Evolutionary conservation across 2,329 filamentous ascomycete genomes (phyloP).

Genomic region (Talaromyces verruculosus): DNA sequence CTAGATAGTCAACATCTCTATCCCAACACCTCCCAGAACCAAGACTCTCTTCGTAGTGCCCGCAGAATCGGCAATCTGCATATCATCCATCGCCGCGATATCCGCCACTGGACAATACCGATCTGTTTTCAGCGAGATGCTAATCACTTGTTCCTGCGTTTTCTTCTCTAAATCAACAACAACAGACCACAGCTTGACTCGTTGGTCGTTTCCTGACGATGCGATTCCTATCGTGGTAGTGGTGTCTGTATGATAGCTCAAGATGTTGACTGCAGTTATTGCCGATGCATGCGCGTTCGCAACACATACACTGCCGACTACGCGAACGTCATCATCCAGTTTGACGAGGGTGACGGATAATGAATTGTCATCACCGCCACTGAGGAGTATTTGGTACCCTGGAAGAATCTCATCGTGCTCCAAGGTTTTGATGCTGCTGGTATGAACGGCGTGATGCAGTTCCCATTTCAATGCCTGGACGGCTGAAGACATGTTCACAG

Average conservation of each 20-base stretch:
- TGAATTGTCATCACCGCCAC: slow-evolving; percentile 86
- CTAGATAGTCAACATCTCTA: slow-evolving; percentile 40
- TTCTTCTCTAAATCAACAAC: slow-evolving; percentile 29
- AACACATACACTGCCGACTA: slow-evolving; percentile 36
- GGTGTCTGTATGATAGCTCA: slow-evolving; percentile 23
- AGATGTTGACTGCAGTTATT: slow-evolving; percentile 41
- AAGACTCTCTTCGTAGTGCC: slow-evolving; percentile 25
- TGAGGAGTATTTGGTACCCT: slow-evolving; percentile 58
- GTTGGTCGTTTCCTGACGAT: slow-evolving; percentile 49
- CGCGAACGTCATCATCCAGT: slow-evolving; percentile 19
- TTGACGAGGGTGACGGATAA: slow-evolving; percentile 59
- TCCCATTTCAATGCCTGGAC: slow-evolving; percentile 34
- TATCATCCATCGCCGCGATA: slow-evolving; percentile 51
- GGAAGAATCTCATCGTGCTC: slow-evolving; percentile 34
- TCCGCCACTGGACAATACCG: slow-evolving; percentile 55
- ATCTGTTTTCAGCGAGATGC: slow-evolving; percentile 31
- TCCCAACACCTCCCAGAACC: slow-evolving; percentile 52
- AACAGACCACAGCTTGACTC: slow-evolving; percentile 47
- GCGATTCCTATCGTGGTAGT: slow-evolving; percentile 31
- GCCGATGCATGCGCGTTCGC: slow-evolving; percentile 49
- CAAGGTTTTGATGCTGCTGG: slow-evolving; percentile 72
- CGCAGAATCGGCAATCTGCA: slow-evolving; percentile 22
- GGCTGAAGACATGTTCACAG: slow-evolving; percentile 26
- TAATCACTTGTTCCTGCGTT: slow-evolving; percentile 24
- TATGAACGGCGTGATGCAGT: slow-evolving; percentile 61